Base-by-base conservation (phyloP, 345 rosid species). In the Melastoma malabathricum region DNA sequence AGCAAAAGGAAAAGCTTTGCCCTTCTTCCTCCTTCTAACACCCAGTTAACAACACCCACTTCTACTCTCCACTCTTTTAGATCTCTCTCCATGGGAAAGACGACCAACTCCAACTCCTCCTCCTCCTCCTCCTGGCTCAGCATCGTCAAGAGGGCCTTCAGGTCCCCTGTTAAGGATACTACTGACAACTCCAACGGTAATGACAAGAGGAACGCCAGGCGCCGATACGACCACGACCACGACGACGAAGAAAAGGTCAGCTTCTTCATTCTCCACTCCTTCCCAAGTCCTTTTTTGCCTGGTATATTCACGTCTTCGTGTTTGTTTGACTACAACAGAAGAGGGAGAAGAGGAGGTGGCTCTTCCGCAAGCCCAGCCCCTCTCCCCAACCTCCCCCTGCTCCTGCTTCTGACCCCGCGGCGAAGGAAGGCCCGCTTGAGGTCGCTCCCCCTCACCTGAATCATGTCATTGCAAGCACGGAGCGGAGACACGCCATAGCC, bases 271-370 rank as follows among this genome's bases (percentile, higher is more conserved):
- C 50, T 43, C n/a, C n/a, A n/a, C n/a, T n/a, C n/a, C 41, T 29
- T 18, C 10, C 16, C 34, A 25, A 2, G 46, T 12, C 52, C n/a
- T 20, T 31, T 15, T 29, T 16, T 18, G 6, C 3, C 8, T 8
- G 2, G 10, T 20, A 0, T 13, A 18, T 15, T 20, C 18, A 17
- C 29, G 44, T 16, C 15, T 29, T 31, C 15, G 43, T 55, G 14
- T 1, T 13, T 13, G 23, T 22, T 1, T 47, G 39, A 16, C 46
- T 16, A 20, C 18, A 16, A 3, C 75, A 80, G 89, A 82, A 72
- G 67, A 74, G 80, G 54, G 93, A 82, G 65, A 90, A 82, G 71
- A 75, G 79, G 63, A 79, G 85, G 62, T 87, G 89, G 96, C 50
- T 77, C 10, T 82, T 86, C 55, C 62, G 85, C 58, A 86, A 68